Base-by-base conservation (phyloP, 805 yeast species). In the Lipomyces sp. region DNA sequence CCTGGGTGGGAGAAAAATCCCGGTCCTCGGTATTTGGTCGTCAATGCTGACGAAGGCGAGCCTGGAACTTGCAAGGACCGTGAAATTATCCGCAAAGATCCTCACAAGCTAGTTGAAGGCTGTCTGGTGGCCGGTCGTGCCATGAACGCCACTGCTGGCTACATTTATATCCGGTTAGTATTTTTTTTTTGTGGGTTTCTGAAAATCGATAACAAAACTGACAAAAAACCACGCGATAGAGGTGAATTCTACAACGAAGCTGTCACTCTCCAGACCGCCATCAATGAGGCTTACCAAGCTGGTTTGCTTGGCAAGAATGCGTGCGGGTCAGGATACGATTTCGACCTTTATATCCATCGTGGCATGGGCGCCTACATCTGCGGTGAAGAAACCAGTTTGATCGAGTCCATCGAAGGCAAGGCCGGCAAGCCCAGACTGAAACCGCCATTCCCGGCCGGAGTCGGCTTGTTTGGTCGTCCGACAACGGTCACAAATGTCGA, bases 361-460 rank as follows among this genome's bases (percentile, higher is more conserved):
- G 97, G 97, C 72, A 90, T 90, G 92, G 97, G 97, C 70, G 97
- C 97, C 10, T 91, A 91, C 79, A 85, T 91, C 60, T 91, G 97
- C 80, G 97, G 97, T 74, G 97, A 91, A 80, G 97, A 91, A 80
- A 91, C 97, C 54, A 92, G 96, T 4, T 81, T 91, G 77, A 90
- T 91, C 76, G 97, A 91, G 81, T 87, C 93, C 2, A 82, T 91
- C 63, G 97, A 91, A 81, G 97, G 97, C 74, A 91, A 91, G 80
- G 96, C 95, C 65, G 97, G 97, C 72, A 91, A 91, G 80, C 97
- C 97, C 73, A 87, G 97, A 80, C 84, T 91, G 78, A 91, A 91
- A 86, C 97, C 97, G 48, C 97, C 97, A 71, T 91, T 91, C 85
- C 97, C 97, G 45, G 97, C 96, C 45, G 97, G 96, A 75, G 94